phyloP scores from a whole-genome alignment of 305 asterid species.

The Vinca major region DNA sequence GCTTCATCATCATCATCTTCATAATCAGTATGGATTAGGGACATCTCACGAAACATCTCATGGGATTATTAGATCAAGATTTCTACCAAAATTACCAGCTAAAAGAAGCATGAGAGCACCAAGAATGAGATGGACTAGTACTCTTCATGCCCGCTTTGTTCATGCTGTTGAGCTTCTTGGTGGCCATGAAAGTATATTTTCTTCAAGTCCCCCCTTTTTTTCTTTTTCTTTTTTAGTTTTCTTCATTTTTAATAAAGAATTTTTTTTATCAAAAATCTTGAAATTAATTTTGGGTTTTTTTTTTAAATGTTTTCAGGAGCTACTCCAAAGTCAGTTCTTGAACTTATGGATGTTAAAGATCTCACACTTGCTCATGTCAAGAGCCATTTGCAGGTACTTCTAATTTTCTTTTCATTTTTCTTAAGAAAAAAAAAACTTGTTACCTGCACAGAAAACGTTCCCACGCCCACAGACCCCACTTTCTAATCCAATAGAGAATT shows the following conservation, averaged over 20 bases:
- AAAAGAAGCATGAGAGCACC: constrained; percentile 97
- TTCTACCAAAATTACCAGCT: constrained; percentile 55
- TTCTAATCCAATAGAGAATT: no score
- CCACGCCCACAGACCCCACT: no score
- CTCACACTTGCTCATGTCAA: constrained; percentile 24
- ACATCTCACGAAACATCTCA: constrained; percentile 6
- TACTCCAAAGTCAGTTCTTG: constrained; percentile 88
- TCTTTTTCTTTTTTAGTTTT: not conserved
- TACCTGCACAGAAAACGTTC: no score
- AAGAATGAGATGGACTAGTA: constrained; percentile 91
- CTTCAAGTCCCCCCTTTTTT: not conserved
- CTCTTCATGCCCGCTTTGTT: constrained; percentile 84
- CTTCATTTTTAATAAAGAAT: no score
- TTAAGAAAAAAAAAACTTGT: no score
- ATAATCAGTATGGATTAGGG: no score
- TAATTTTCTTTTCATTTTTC: no score
- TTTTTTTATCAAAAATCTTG: not conserved
- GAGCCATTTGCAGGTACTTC: constrained; percentile 84
- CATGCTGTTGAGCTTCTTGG: constrained; percentile 98
- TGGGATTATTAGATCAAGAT: constrained; percentile 73
- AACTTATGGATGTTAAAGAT: constrained; percentile 95
- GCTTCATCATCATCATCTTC: constrained; percentile 25
- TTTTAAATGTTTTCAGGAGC: constrained; percentile 43
- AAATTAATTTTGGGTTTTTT: no score
- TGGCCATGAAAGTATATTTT: constrained; percentile 77